Percentiles rank a stretch among this genome's conserved stretches.
These are phyloP conservation scores for Penicillium sp. DNA, from an alignment of 2,329 filamentous ascomycete species.

Conservation along the genomic window DNA sequence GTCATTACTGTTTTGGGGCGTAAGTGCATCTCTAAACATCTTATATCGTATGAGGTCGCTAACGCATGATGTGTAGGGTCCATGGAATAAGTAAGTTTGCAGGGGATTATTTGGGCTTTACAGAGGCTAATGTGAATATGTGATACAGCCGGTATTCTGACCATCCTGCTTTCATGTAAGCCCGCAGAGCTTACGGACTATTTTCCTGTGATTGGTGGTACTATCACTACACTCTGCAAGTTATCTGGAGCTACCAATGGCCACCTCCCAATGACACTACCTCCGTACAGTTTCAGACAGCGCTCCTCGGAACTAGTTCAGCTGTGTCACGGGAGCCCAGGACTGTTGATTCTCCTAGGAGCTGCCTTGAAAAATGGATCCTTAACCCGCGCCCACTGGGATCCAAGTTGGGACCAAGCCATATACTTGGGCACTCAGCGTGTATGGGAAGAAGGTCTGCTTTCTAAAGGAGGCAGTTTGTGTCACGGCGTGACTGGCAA, in stretches of 20 bases:
- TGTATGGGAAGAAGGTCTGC: slow-evolving; percentile 43
- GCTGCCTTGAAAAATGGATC: slow-evolving; percentile 29
- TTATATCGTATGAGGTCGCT: background rate
- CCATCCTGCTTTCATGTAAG: slow-evolving; percentile 36
- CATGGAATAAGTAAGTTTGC: slow-evolving; percentile 29
- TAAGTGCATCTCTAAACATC: slow-evolving; percentile 22
- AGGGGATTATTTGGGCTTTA: background rate
- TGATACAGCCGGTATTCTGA: slow-evolving; percentile 36
- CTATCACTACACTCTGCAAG: slow-evolving; percentile 37
- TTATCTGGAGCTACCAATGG: slow-evolving; percentile 35
- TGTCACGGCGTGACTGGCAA: slow-evolving; percentile 45
- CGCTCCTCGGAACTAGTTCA: slow-evolving; percentile 38
- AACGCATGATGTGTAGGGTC: slow-evolving; percentile 18
- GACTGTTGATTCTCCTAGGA: slow-evolving; percentile 36
- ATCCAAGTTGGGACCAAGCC: slow-evolving; percentile 39
- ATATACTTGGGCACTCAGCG: slow-evolving; percentile 32
- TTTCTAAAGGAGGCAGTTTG: slow-evolving; percentile 42
- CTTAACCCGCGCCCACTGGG: slow-evolving; percentile 32
- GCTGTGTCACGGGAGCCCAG: slow-evolving; percentile 43
- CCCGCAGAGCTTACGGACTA: slow-evolving; percentile 32
- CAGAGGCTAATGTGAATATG: background rate
- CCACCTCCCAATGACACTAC: slow-evolving; percentile 40
- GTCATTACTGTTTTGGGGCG: slow-evolving; percentile 38
- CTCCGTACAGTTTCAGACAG: slow-evolving; percentile 24
- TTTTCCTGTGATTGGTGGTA: slow-evolving; percentile 34